Evolutionary conservation across 371 early-diverging fungal genomes (phyloP), one percentile per base, ranked within the genome.

Genomic region (Basidiobolus meristosporus): DNA sequence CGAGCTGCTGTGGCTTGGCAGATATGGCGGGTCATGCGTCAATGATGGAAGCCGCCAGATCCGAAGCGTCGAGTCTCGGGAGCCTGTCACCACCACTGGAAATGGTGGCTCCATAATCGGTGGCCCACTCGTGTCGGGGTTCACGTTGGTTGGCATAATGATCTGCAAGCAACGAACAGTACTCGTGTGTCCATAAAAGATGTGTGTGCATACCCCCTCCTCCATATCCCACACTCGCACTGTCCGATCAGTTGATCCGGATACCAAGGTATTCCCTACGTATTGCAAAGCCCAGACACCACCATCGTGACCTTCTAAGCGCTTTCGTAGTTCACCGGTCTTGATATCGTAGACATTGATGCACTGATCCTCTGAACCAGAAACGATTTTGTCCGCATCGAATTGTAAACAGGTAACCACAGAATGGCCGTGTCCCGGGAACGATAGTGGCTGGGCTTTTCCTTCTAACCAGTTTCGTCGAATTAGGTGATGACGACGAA

Each of bases 231-330:
- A 98, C 0, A 98, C 82, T 12, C 93, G 72, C 14, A 96, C 85
- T 0, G 90, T 86, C 21, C 95, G 72, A 54, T 99, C 99, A 0
- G 93, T 98, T 20, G 91, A 88, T 12, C 99, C 99, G 30, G 86
- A 86, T 3, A 96, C 90, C 1, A 98, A 65, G 0, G 83, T 73
- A 38, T 84, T 77, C 32, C 80, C 82, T 26, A 75, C 73, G 45
- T 84, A 85, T 43, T 89, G 80, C 39, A 98, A 64, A 0, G 96
- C 87, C 99, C 99, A 98, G 2, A 99, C 95, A 38, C 99, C 98
- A 23, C 98, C 98, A 18, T 85, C 88, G 56, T 98, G 99, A 6
- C 97, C 98, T 11, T 59, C 62, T 16, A 98, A 65, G 33, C 63
- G 62, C 38, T 73, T 61, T 7, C 65, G 56, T 7, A 73, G 52